These are phyloP conservation scores for Scheffersomyces cryptocercus DNA, from an alignment of 1,139 yeast genomes.

Conservation along the genomic window DNA sequence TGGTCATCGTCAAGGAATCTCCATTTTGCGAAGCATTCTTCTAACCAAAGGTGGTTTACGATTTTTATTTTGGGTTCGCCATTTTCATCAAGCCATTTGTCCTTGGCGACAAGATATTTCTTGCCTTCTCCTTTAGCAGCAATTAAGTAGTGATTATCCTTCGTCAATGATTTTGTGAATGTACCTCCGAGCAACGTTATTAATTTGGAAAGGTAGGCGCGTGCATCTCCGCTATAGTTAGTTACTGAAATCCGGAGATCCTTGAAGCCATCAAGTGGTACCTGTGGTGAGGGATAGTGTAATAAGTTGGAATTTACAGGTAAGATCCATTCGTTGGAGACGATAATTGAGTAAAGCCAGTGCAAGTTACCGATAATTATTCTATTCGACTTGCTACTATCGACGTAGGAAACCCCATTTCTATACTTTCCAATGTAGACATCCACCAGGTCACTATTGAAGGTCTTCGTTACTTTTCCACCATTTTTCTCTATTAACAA, in stretches of 20 bases:
- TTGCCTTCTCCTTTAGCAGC: constrained; percentile 69
- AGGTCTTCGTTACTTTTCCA: constrained; percentile 25
- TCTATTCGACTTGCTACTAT: constrained; percentile 24
- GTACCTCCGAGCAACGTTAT: constrained; percentile 72
- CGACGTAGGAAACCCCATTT: constrained; percentile 49
- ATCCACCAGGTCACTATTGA: constrained; percentile 36
- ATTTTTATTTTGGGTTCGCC: constrained; percentile 44
- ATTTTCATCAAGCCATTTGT: constrained; percentile 48
- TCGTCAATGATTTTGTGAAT: constrained; percentile 69
- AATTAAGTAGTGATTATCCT: constrained; percentile 69
- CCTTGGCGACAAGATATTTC: constrained; percentile 70
- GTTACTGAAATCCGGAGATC: constrained; percentile 64
- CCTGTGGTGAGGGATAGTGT: constrained; percentile 68
- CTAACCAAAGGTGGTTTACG: constrained; percentile 89
- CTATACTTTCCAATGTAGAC: constrained; percentile 70
- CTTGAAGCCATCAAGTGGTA: constrained; percentile 53
- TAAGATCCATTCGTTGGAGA: constrained; percentile 53
- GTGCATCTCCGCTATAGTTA: constrained; percentile 82
- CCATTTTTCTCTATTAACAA: constrained; percentile 33
- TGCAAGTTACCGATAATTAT: constrained; percentile 62
- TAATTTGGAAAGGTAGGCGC: constrained; percentile 68
- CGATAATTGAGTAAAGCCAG: constrained; percentile 74
- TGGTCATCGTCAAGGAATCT: constrained; percentile 42
- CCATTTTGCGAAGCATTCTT: constrained; percentile 73
- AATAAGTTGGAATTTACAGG: constrained; percentile 60